Base-by-base conservation (phyloP, 108 stramenopile genomes). In the Schizochytrium sp. region DNA sequence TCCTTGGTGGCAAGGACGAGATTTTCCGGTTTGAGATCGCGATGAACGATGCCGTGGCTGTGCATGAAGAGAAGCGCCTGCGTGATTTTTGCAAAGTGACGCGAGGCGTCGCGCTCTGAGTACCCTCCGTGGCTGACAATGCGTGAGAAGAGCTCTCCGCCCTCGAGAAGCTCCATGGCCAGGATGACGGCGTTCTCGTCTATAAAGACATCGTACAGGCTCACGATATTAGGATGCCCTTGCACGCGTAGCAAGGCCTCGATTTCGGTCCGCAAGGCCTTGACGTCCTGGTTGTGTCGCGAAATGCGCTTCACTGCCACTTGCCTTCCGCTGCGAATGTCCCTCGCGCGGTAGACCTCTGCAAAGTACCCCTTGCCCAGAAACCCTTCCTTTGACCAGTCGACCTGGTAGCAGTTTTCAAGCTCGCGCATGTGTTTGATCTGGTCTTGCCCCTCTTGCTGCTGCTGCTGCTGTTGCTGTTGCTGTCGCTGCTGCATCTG, bases 11-110 rank as follows among this genome's bases (percentile, higher is more conserved):
- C 89, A 57, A 94, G 94, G 5, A 97, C 83, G 44, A 97, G 91
- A 90, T 97, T 97, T 92, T 97, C 97, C 6, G 97, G 97, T 88
- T 95, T 96, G 88, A 97, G 92, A 90, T 97, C 96, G 28, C 96
- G 95, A 92, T 97, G 96, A 16, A 94, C 96, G 25, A 97, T 93
- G 48, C 95, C 92, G 25, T 93, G 59, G 5, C 83, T 45, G 91
- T 99, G 97, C 88, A 95, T 96, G 89, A 96, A 96, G 25, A 88
- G 60, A 1, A 83, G 51, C 1, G 76, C 76, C 51, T 83, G 48
- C 10, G 76, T 83, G 45, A 83, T 83, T 83, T 53, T 83, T 23
- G 45, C 51, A 83, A 83, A 83, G 76, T 83, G 76, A 14, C 51
- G 19, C 45, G 76, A 83, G 28, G 76, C 76, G 48, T 83, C 76